These are phyloP conservation scores for Anastatica hierochuntica DNA, from an alignment of 345 rosid genomes.

Conservation along the genomic window DNA sequence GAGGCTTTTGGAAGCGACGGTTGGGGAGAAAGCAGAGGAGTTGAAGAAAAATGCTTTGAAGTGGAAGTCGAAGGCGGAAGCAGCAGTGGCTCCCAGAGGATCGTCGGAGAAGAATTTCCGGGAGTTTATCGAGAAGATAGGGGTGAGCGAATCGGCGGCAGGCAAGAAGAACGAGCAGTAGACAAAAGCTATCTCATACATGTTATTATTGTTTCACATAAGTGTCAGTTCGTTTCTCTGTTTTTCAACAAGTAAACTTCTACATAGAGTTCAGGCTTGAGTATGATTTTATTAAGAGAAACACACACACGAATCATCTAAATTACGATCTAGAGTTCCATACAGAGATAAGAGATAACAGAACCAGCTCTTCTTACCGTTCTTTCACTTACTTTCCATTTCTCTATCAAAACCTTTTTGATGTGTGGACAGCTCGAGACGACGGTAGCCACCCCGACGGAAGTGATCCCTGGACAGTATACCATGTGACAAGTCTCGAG, in stretches of 20 bases:
- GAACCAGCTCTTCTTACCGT: slow-evolving; percentile 72
- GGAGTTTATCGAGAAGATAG: slow-evolving; percentile 46
- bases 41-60: slow-evolving; percentile 39
- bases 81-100: slow-evolving; percentile 58
- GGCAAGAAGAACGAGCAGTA: background rate
- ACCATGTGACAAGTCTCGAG: slow-evolving; percentile 80
- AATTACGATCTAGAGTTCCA: slow-evolving; percentile 41
- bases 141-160: background rate
- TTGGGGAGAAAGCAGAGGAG: slow-evolving; percentile 45
- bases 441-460: slow-evolving; percentile 73
- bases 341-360: slow-evolving; percentile 59
- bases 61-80: slow-evolving; percentile 53
- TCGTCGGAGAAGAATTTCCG: slow-evolving; percentile 51
- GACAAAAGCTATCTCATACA: background rate
- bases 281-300: background rate
- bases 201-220: background rate
- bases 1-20: slow-evolving; percentile 48
- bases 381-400: slow-evolving; percentile 77
- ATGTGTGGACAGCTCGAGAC: slow-evolving; percentile 74
- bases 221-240: too few relatives aligned
- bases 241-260: too few relatives aligned
- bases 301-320: background rate
- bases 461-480: slow-evolving; percentile 63
- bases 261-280: background rate
- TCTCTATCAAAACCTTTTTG: slow-evolving; percentile 76